Percentiles rank a stretch among this genome's conserved stretches.
phyloP scores from a whole-genome alignment of 2,329 filamentous ascomycete species.

The Nigrograna mackinnonii region DNA sequence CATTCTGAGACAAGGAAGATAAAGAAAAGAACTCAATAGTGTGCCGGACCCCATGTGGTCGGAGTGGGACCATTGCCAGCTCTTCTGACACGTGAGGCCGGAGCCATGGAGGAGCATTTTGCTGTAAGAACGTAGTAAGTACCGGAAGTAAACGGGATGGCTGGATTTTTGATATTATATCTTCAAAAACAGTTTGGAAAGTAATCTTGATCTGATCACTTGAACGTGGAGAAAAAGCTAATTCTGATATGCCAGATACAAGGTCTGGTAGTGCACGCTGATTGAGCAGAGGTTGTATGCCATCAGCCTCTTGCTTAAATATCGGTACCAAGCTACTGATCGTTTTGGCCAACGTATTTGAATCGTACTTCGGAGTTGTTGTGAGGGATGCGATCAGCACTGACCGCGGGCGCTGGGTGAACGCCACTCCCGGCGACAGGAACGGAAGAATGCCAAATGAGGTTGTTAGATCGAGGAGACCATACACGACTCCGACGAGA shows the following conservation, averaged over 20 bases:
- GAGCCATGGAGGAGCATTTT: slow-evolving; percentile 65
- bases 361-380: slow-evolving; percentile 11
- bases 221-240: slow-evolving; percentile 33
- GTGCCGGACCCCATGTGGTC: slow-evolving; percentile 65
- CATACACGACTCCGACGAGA: slow-evolving; percentile 41
- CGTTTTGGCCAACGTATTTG: slow-evolving; percentile 15
- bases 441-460: slow-evolving; percentile 38
- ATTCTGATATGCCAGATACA: slow-evolving; percentile 36
- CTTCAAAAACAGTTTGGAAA: slow-evolving; percentile 22
- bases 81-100: slow-evolving; percentile 59
- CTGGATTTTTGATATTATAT: slow-evolving; percentile 35
- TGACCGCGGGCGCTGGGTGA: slow-evolving; percentile 37
- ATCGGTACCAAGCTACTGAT: slow-evolving; percentile 25
- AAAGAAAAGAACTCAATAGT: slow-evolving; percentile 74
- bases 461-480: slow-evolving; percentile 39
- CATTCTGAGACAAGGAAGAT: slow-evolving; percentile 61
- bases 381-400: slow-evolving; percentile 24
- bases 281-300: slow-evolving; percentile 39
- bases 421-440: slow-evolving; percentile 35
- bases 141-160: slow-evolving; percentile 63
- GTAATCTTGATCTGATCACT: slow-evolving; percentile 7
- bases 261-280: slow-evolving; percentile 39
- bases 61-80: slow-evolving; percentile 64
- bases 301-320: slow-evolving; percentile 26
- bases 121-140: slow-evolving; percentile 67